Conservation (phyloP, 129 eudicot genomes). For the Flaveria sonorensis region DNA sequence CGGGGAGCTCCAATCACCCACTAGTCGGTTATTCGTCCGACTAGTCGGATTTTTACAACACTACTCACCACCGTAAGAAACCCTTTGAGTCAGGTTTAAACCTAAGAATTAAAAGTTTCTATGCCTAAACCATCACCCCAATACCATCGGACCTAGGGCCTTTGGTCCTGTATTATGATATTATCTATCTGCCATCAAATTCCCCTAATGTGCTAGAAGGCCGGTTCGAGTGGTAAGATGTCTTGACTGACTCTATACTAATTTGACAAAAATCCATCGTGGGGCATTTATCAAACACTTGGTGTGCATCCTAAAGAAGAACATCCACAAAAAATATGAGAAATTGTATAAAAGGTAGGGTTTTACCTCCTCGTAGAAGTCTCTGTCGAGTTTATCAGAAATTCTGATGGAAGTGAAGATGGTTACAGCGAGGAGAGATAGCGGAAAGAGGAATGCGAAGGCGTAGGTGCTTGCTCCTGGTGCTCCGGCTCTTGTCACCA, state of each 20-base stretch:
- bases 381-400: constrained; percentile 75
- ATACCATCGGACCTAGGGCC: too few relatives aligned
- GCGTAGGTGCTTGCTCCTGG: constrained; percentile 61
- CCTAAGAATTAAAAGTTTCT: too few relatives aligned
- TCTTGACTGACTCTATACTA: too few relatives aligned
- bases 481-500: constrained; percentile 58
- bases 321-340: too few relatives aligned
- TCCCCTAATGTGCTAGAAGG: neutral
- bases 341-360: neutral
- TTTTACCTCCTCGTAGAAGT: constrained; percentile 77
- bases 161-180: neutral
- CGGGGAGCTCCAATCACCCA: too few relatives aligned
- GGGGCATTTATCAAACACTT: constrained; percentile 7
- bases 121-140: too few relatives aligned
- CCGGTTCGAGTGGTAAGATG: too few relatives aligned
- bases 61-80: too few relatives aligned
- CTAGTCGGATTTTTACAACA: too few relatives aligned
- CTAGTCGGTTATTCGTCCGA: too few relatives aligned
- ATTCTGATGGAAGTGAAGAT: constrained; percentile 55
- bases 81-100: too few relatives aligned
- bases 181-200: neutral
- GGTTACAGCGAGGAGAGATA: constrained; percentile 76
- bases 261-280: neutral
- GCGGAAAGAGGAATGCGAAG: constrained; percentile 77
- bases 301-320: neutral